Conservation (phyloP, 202 grass and related monocot species). For the Carex arenaria region DNA sequence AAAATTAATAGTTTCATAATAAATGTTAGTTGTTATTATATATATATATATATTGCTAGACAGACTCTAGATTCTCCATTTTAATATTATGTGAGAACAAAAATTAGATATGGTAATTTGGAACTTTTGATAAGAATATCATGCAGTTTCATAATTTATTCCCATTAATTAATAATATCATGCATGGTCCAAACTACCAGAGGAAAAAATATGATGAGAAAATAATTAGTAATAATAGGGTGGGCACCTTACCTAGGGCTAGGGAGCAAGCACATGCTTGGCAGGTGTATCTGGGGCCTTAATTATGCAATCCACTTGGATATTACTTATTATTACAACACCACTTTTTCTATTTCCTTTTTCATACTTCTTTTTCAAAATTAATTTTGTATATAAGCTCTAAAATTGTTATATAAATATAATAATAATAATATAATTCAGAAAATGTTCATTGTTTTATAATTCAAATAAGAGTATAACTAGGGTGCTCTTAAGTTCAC, state of each 20-base stretch:
- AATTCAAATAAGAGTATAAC: too few relatives aligned
- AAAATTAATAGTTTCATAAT: not conserved
- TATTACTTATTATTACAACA: not conserved
- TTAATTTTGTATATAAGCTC: too few relatives aligned
- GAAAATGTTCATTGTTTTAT: too few relatives aligned
- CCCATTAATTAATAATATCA: not conserved
- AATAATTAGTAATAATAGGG: not conserved
- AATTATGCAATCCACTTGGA: slow-evolving; percentile 1
- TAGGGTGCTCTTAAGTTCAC: too few relatives aligned
- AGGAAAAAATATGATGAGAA: not conserved
- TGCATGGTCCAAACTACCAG: not conserved
- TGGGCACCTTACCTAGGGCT: slow-evolving; percentile 9
- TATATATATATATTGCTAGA: too few relatives aligned
- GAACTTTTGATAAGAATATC: not conserved
- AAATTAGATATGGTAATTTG: too few relatives aligned
- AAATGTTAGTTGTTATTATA: not conserved
- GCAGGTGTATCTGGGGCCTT: slow-evolving; percentile 27
- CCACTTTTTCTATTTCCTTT: too few relatives aligned
- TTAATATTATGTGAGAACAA: too few relatives aligned
- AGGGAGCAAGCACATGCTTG: slow-evolving; percentile 42
- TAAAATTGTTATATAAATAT: too few relatives aligned
- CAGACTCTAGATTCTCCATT: too few relatives aligned
- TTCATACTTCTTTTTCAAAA: too few relatives aligned
- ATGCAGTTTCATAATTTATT: not conserved
- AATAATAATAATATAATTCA: too few relatives aligned